Conservation (phyloP, 202 grass and related monocot species). For the Saccharum hybrid region DNA sequence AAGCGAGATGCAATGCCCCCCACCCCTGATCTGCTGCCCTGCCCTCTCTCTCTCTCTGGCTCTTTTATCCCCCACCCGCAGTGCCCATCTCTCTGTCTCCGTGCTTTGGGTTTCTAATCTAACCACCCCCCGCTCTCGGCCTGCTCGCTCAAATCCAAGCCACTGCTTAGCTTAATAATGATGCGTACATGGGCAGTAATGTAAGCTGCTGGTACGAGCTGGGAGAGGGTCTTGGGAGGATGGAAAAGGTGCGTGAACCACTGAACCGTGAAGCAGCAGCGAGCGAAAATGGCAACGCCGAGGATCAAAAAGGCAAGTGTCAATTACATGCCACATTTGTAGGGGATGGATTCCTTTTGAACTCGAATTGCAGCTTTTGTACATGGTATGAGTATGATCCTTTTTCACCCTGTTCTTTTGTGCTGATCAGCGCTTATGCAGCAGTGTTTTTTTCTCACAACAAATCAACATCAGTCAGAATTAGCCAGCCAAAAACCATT, state of each 20-base stretch:
- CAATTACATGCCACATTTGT: background rate
- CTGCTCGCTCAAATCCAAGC: constrained; percentile 36
- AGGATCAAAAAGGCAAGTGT: background rate
- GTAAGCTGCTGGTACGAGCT: background rate
- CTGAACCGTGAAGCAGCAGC: background rate
- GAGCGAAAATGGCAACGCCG: background rate
- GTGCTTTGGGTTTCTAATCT: background rate
- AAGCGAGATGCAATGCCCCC: background rate
- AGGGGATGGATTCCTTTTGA: background rate
- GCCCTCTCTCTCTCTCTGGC: constrained; percentile 7
- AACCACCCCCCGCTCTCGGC: constrained; percentile 29
- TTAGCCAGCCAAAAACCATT: too few species aligned
- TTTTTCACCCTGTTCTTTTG: background rate
- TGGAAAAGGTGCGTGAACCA: constrained; percentile 23
- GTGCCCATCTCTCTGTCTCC: background rate
- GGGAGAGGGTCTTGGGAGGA: background rate
- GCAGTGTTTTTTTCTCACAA: too few species aligned
- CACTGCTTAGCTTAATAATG: constrained; percentile 10
- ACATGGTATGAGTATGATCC: background rate
- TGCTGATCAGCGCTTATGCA: too few species aligned
- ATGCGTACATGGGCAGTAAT: background rate
- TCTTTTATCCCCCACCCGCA: constrained; percentile 34
- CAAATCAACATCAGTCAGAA: too few species aligned
- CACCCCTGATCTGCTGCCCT: constrained; percentile 19
- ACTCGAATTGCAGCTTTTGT: background rate